Evolutionary conservation across 176 grass and related monocot species (phyloP).

Genomic region (Carex myosuroides): DNA sequence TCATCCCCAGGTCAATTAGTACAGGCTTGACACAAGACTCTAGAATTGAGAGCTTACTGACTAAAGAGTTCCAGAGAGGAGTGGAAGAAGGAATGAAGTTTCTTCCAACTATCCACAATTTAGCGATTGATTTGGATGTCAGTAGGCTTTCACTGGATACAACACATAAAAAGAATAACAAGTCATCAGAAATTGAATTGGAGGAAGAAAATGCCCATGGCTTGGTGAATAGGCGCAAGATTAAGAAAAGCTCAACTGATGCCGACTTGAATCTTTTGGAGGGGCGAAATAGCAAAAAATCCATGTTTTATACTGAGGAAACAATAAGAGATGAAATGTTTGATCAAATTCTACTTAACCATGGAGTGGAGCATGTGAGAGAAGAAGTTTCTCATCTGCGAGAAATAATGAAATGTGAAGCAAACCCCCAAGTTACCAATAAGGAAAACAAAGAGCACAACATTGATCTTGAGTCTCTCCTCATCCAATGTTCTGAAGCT

Average conservation of each 20-base stretch:
- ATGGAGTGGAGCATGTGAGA: slow-evolving; percentile 1
- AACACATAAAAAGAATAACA: background rate
- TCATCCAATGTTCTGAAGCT: slow-evolving; percentile 40
- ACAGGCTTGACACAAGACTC: background rate
- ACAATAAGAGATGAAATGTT: slow-evolving; percentile 29
- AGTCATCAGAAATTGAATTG: background rate
- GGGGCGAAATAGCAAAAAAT: slow-evolving; percentile 28
- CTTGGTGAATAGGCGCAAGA: slow-evolving; percentile 7
- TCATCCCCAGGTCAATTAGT: background rate
- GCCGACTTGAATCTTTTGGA: slow-evolving; percentile 22
- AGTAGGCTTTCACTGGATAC: background rate
- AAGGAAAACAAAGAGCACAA: slow-evolving; percentile 23
- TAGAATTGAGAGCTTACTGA: background rate
- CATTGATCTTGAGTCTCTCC: slow-evolving; percentile 37
- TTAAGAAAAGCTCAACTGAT: slow-evolving; percentile 6
- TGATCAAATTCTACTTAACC: slow-evolving; percentile 34
- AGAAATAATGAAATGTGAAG: slow-evolving; percentile 30
- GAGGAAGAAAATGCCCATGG: slow-evolving; percentile 1
- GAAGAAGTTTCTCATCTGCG: slow-evolving; percentile 19
- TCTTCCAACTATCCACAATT: slow-evolving; percentile 32
- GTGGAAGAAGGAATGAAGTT: slow-evolving; percentile 29
- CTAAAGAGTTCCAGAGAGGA: slow-evolving; percentile 34
- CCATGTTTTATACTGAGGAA: slow-evolving; percentile 20
- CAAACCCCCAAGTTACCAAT: background rate
- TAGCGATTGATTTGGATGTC: slow-evolving; percentile 30